Percentiles rank a stretch among this genome's conserved stretches.
phyloP scores from a whole-genome alignment of 2,329 filamentous ascomycete genomes.

The Sclerotinia spermophila region DNA sequence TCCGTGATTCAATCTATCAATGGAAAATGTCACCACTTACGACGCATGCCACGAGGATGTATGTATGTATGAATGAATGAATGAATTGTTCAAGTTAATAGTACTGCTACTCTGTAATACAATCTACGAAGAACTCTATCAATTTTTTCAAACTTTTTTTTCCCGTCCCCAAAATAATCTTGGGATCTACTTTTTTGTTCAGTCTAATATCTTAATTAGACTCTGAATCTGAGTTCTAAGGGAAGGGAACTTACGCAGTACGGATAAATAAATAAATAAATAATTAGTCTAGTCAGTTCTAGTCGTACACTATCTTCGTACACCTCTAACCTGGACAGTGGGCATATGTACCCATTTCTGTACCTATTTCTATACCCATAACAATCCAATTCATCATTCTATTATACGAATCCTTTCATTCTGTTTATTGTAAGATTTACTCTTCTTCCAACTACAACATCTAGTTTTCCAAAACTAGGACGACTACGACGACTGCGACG shows the following conservation, averaged over 20 bases:
- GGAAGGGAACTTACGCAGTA: background rate
- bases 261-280: background rate
- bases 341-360: background rate
- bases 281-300: background rate
- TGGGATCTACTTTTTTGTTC: background rate
- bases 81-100: background rate
- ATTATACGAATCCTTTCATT: background rate
- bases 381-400: background rate
- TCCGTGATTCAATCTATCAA: background rate
- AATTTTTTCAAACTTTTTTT: too few species aligned
- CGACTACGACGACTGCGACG: background rate
- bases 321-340: background rate
- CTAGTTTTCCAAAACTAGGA: background rate
- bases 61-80: too few species aligned
- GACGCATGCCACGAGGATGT: constrained; percentile 11
- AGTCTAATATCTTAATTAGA: background rate
- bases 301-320: background rate
- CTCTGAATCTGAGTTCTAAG: background rate
- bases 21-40: background rate
- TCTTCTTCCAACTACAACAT: background rate
- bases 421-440: background rate
- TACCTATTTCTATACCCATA: background rate
- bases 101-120: background rate
- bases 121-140: background rate
- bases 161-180: background rate